Conservation (phyloP, 192 early-diverging fungal species). For the Coemansia furcata region DNA sequence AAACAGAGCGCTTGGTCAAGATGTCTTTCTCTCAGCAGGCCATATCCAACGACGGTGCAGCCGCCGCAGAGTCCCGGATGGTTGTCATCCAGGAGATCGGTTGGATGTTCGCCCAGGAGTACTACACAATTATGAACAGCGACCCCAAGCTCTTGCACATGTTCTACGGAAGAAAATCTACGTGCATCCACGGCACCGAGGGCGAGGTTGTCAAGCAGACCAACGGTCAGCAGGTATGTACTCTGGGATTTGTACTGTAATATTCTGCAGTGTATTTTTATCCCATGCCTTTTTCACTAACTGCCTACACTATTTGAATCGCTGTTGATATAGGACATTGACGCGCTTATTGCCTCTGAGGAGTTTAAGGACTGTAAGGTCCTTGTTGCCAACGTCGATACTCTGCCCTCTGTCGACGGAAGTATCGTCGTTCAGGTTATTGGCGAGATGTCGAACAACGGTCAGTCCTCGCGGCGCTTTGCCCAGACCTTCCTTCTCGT, state of each 20-base stretch:
- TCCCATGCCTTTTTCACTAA: constrained; percentile 29
- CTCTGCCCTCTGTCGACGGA: constrained; percentile 67
- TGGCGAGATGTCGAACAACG: constrained; percentile 88
- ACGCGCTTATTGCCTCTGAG: constrained; percentile 66
- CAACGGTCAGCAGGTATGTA: constrained; percentile 63
- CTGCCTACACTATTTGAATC: constrained; percentile 16
- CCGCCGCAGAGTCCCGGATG: constrained; percentile 24
- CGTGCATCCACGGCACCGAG: constrained; percentile 79
- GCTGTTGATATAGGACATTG: constrained; percentile 68
- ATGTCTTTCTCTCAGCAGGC: constrained; percentile 41
- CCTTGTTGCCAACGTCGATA: constrained; percentile 83
- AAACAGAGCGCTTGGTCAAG: neutral
- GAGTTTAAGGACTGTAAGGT: constrained; percentile 87
- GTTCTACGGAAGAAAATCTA: constrained; percentile 87
- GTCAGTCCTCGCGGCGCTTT: constrained; percentile 78
- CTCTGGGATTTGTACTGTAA: neutral
- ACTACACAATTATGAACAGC: constrained; percentile 89
- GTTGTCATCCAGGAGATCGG: constrained; percentile 70
- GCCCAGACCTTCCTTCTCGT: constrained; percentile 91
- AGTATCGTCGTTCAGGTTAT: constrained; percentile 89
- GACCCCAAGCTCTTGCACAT: constrained; percentile 75
- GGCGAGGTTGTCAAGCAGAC: constrained; percentile 65
- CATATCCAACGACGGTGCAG: constrained; percentile 38
- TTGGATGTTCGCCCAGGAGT: constrained; percentile 92
- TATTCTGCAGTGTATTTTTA: neutral